phyloP scores from a whole-genome alignment of 2,329 filamentous ascomycete species.

The Aciculosporium take region DNA sequence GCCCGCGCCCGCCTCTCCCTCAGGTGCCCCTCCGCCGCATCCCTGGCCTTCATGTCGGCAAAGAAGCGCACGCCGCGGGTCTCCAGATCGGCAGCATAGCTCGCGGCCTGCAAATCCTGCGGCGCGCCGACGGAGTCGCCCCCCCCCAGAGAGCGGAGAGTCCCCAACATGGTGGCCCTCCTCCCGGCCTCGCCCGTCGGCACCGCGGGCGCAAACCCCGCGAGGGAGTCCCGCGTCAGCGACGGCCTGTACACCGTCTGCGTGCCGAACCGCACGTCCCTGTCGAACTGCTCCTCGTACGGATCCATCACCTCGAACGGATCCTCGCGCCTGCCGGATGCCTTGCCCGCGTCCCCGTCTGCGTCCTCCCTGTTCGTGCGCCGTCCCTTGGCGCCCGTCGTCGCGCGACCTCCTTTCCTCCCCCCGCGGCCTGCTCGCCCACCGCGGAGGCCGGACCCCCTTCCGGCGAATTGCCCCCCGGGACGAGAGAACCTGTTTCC shows the following conservation, averaged over 20 bases:
- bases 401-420: constrained; percentile 6
- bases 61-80: constrained; percentile 18
- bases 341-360: constrained; percentile 9
- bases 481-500: constrained; percentile 10
- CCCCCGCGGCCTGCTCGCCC: constrained; percentile 9
- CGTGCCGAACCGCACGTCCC: constrained; percentile 21
- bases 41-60: constrained; percentile 15
- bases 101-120: constrained; percentile 15
- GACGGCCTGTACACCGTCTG: constrained; percentile 18
- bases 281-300: constrained; percentile 21
- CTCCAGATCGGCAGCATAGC: constrained; percentile 19
- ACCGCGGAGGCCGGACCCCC: constrained; percentile 5
- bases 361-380: constrained; percentile 13
- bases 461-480: constrained; percentile 3
- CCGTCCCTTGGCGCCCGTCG: constrained; percentile 9
- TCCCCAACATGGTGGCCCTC: constrained; percentile 21
- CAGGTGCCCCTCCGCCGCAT: constrained; percentile 18
- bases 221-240: constrained; percentile 19
- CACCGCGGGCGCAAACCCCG: constrained; percentile 17
- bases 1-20: constrained; percentile 9
- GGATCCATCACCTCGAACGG: constrained; percentile 17
- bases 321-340: constrained; percentile 10
- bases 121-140: constrained; percentile 20
- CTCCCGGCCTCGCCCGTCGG: constrained; percentile 16
- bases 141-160: constrained; percentile 21